Evolutionary conservation across 148 eudicot species (phyloP).

Genomic region (Agrostemma githago): DNA sequence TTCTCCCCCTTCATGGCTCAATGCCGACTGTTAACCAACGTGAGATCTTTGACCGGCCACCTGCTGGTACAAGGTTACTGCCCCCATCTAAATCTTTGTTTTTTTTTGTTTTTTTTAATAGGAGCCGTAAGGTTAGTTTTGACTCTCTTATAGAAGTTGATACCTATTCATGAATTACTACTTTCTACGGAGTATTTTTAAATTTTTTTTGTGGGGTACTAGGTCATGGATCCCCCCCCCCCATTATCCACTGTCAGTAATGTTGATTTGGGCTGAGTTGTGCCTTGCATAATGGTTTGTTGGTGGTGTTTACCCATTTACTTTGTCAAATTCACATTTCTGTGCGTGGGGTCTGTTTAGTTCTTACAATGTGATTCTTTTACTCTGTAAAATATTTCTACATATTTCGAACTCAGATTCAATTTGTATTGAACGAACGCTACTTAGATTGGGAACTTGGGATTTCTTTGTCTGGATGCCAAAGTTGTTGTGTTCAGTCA

Average conservation of each 20-base stretch:
- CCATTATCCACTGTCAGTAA: not conserved
- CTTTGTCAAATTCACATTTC: not conserved
- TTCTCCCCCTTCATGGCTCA: conserved; percentile 95
- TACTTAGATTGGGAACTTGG: not conserved
- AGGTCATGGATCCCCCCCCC: not conserved
- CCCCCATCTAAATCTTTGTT: not conserved
- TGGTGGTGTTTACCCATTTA: not conserved
- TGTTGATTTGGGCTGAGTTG: conserved; percentile 6
- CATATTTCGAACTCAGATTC: not conserved
- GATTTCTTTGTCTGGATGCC: not conserved
- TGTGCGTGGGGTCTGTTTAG: too few relatives aligned
- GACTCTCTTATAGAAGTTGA: not conserved
- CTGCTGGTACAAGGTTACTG: conserved; percentile 53
- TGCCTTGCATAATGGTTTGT: not conserved
- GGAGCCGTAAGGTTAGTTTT: not conserved
- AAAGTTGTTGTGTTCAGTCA: not conserved
- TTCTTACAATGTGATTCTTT: not conserved
- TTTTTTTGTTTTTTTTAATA: not conserved
- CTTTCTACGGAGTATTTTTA: too few relatives aligned
- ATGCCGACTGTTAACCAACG: conserved; percentile 95
- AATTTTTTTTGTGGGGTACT: conserved; percentile 6
- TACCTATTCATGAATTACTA: not conserved
- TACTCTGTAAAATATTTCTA: not conserved
- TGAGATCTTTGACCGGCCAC: conserved; percentile 91
- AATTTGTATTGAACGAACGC: not conserved